These are phyloP conservation scores for Fusarium compactum DNA, from an alignment of 2,329 filamentous ascomycete species.

Conservation along the genomic window DNA sequence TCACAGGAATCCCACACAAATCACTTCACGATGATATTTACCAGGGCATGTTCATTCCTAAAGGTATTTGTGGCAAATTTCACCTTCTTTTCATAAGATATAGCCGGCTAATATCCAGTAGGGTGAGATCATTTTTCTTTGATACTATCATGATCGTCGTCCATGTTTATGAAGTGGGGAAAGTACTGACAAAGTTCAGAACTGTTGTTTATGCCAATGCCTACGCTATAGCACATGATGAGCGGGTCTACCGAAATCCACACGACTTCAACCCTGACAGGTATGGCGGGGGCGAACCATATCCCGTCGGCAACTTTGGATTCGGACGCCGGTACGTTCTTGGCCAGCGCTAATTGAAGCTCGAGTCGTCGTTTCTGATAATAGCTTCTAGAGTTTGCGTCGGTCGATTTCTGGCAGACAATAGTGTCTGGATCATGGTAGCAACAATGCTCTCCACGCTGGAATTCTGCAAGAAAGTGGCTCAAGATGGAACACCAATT, in stretches of 20 bases:
- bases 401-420: conserved; percentile 51
- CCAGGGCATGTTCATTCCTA: conserved; percentile 67
- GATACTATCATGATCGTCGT: not conserved
- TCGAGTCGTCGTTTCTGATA: not conserved
- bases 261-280: conserved; percentile 62
- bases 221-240: conserved; percentile 58
- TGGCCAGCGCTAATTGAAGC: not conserved
- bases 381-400: conserved; percentile 46
- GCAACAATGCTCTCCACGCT: conserved; percentile 51
- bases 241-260: conserved; percentile 56
- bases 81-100: not conserved
- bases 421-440: conserved; percentile 54
- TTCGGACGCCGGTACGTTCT: conserved; percentile 49
- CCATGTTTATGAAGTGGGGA: conserved; percentile 10
- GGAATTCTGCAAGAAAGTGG: conserved; percentile 45
- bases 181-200: conserved; percentile 40
- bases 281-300: conserved; percentile 59
- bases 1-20: conserved; percentile 63
- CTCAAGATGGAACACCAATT: conserved; percentile 43
- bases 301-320: conserved; percentile 54
- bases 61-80: conserved; percentile 51
- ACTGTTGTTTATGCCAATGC: conserved; percentile 58
- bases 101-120: conserved; percentile 19
- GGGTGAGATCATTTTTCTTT: conserved; percentile 32
- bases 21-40: conserved; percentile 68